Conservation (phyloP, 371 early-diverging fungal genomes). For the Choanephora cucurbitarum region DNA sequence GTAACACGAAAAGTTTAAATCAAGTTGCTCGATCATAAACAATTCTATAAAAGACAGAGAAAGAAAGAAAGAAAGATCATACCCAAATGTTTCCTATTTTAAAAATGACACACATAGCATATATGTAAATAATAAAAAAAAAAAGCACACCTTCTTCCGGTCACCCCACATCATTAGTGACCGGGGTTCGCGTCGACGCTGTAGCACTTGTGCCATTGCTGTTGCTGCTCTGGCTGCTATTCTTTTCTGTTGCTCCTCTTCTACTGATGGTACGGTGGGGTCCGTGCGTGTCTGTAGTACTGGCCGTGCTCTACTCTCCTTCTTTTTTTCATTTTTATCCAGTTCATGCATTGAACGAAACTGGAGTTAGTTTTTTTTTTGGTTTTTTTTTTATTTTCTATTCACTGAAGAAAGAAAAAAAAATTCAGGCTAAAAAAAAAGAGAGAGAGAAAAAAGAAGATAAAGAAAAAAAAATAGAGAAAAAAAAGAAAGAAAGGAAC, state of each 20-base stretch:
- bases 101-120: background rate
- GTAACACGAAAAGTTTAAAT: background rate
- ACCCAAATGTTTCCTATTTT: constrained; percentile 3
- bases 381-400: constrained; percentile 7
- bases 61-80: constrained; percentile 6
- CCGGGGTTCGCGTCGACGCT: constrained; percentile 33
- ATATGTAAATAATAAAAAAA: constrained; percentile 11
- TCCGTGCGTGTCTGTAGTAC: constrained; percentile 38
- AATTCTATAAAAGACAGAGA: constrained; percentile 3
- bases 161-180: constrained; percentile 44
- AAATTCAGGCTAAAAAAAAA: constrained; percentile 5
- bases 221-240: constrained; percentile 40
- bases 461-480: constrained; percentile 3
- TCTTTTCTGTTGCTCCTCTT: constrained; percentile 36
- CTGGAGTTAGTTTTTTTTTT: constrained; percentile 4
- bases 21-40: background rate
- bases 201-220: constrained; percentile 43
- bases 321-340: constrained; percentile 36
- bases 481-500: background rate
- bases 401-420: constrained; percentile 4
- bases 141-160: constrained; percentile 37
- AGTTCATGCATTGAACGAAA: constrained; percentile 30
- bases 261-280: constrained; percentile 24
- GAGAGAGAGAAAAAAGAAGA: constrained; percentile 4
- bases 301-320: constrained; percentile 30